Conservation (phyloP, 2,329 filamentous ascomycete species). For the Didymella keratinophila region DNA sequence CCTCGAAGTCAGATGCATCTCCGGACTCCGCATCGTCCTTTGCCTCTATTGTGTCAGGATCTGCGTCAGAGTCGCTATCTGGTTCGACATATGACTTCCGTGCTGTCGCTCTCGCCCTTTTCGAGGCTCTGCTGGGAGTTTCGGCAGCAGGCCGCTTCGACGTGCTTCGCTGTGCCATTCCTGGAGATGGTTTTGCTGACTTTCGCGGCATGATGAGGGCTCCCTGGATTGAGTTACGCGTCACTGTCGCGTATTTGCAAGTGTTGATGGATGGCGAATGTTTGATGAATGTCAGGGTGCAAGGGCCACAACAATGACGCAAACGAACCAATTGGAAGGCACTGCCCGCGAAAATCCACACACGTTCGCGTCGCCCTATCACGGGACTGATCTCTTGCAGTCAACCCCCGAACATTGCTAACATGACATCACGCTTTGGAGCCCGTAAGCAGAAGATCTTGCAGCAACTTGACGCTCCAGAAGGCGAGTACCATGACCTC, state of each 20-base stretch:
- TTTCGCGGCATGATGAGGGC: slow-evolving; percentile 42
- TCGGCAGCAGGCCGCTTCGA: slow-evolving; percentile 48
- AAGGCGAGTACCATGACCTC: slow-evolving; percentile 77
- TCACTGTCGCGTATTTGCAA: slow-evolving; percentile 1
- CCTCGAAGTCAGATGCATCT: slow-evolving; percentile 53
- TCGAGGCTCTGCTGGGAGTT: slow-evolving; percentile 44
- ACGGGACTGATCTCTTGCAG: slow-evolving; percentile 21
- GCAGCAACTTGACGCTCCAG: slow-evolving; percentile 71
- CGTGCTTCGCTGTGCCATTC: slow-evolving; percentile 37
- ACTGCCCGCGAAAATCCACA: slow-evolving; percentile 21
- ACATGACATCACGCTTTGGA: slow-evolving; percentile 48
- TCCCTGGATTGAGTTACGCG: neutral
- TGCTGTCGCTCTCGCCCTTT: slow-evolving; percentile 44
- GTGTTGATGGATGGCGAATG: slow-evolving; percentile 15
- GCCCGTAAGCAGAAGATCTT: slow-evolving; percentile 77
- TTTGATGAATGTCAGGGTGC: slow-evolving; percentile 22
- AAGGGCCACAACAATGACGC: slow-evolving; percentile 34
- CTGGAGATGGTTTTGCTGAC: slow-evolving; percentile 23
- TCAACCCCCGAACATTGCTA: neutral
- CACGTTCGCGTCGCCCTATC: slow-evolving; percentile 32
- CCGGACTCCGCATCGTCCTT: slow-evolving; percentile 30
- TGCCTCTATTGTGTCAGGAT: neutral
- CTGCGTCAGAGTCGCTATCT: slow-evolving; percentile 33
- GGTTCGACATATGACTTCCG: slow-evolving; percentile 48
- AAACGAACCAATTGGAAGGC: slow-evolving; percentile 22